A percentile compares a stretch with the other conserved stretches of the same genome.
phyloP scores from a whole-genome alignment of 2,329 filamentous ascomycete species.

The Achaetomium macrosporum region DNA sequence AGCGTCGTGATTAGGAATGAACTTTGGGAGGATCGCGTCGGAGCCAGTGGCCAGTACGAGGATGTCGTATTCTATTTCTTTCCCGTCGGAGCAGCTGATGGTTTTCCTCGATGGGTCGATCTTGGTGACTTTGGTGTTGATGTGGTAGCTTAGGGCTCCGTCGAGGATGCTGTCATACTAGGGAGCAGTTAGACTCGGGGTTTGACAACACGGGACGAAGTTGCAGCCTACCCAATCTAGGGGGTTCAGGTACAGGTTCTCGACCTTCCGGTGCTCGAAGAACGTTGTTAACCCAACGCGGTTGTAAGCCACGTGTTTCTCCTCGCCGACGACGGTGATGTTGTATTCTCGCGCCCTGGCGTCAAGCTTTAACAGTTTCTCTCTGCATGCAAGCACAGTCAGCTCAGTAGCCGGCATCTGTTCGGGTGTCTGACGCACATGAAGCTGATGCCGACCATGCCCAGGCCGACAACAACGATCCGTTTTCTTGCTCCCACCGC shows the following conservation, averaged over 20 bases:
- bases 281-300: slow-evolving; percentile 84
- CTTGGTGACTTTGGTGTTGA: slow-evolving; percentile 66
- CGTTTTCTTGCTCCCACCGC: slow-evolving; percentile 48
- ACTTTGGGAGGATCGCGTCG: slow-evolving; percentile 65
- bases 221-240: slow-evolving; percentile 62
- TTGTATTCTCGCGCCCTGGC: slow-evolving; percentile 69
- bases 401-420: not conserved
- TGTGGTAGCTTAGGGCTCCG: slow-evolving; percentile 63
- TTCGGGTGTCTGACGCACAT: slow-evolving; percentile 55
- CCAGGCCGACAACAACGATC: slow-evolving; percentile 78
- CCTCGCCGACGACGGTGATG: slow-evolving; percentile 80
- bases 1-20: slow-evolving; percentile 72
- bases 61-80: slow-evolving; percentile 67
- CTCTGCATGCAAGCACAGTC: slow-evolving; percentile 46
- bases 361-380: slow-evolving; percentile 84
- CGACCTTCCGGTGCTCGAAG: slow-evolving; percentile 78
- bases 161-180: slow-evolving; percentile 63
- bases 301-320: slow-evolving; percentile 84
- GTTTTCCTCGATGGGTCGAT: slow-evolving; percentile 59
- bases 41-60: slow-evolving; percentile 83
- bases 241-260: slow-evolving; percentile 84
- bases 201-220: too few species aligned
- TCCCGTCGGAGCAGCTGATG: slow-evolving; percentile 65
- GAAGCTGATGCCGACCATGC: slow-evolving; percentile 87
- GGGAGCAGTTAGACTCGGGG: not conserved